These are phyloP conservation scores for Chlorella variabilis DNA, from an alignment of 163 green algal genomes.

Conservation along the genomic window DNA sequence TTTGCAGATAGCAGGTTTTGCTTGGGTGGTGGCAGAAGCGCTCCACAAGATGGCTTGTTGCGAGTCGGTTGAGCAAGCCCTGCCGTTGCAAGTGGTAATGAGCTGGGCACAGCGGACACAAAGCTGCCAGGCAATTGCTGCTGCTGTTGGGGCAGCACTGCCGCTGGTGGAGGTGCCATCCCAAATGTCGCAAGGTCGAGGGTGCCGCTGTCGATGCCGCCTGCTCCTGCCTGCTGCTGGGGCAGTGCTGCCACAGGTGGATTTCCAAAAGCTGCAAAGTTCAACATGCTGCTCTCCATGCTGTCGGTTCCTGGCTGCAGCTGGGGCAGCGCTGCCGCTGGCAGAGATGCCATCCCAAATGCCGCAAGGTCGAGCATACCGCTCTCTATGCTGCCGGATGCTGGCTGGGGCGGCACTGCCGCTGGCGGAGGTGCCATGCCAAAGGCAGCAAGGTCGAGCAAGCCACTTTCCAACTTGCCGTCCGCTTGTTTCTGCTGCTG, in stretches of 20 bases:
- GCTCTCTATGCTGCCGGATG: slow-evolving; percentile 22
- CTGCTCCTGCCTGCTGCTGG: slow-evolving; percentile 17
- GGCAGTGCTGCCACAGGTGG: neutral
- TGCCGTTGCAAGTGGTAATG: too few species aligned
- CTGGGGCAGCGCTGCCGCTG: neutral
- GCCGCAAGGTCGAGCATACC: slow-evolving; percentile 51
- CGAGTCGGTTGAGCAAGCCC: too few species aligned
- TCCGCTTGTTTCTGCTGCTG: too few species aligned
- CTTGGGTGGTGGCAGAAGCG: too few species aligned
- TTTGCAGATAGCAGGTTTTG: neutral
- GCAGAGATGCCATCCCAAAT: slow-evolving; percentile 32
- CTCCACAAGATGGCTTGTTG: too few species aligned
- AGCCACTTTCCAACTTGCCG: too few species aligned
- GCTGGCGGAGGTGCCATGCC: slow-evolving; percentile 37
- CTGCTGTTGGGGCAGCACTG: neutral
- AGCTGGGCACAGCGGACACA: too few species aligned
- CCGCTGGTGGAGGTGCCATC: neutral
- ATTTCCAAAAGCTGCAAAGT: slow-evolving; percentile 50
- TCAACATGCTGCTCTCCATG: slow-evolving; percentile 40
- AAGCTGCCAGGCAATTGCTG: neutral
- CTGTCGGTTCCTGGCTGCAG: slow-evolving; percentile 9
- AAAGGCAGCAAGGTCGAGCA: too few species aligned
- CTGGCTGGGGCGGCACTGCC: neutral
- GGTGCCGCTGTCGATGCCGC: slow-evolving; percentile 35
- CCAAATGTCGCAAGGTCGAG: slow-evolving; percentile 62